Base-by-base conservation (phyloP, 192 early-diverging fungal genomes). In the Coemansia aciculifera region DNA sequence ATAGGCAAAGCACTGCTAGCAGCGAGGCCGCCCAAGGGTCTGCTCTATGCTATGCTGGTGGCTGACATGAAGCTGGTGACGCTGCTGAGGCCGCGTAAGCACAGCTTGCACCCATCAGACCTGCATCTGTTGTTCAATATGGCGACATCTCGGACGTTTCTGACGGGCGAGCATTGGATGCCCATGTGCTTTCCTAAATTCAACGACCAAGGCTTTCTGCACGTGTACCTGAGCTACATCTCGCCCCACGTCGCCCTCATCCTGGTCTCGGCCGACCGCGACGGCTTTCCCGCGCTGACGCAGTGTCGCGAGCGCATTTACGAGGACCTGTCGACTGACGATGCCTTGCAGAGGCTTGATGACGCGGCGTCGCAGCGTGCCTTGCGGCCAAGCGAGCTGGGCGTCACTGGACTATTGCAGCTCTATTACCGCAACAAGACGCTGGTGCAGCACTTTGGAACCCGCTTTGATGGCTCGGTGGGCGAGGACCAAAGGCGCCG, bases 171-270 rank as follows among this genome's bases (percentile, higher is more conserved):
- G 79, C 89, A 89, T 27, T 98, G 97, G 95, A 93, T 89, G 1
- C 97, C 97, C 21, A 84, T 98, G 19, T 98, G 97, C 67, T 86
- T 97, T n/a, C 95, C 97, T 37, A 87, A 87, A 63, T 92, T 96
- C 83, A 93, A 97, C 78, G 85, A 87, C 63, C 84, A 89, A 64
- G 93, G 90, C 15, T 98, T 96, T 75, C 71, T 98, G 34, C 89
- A 97, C 66, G 90, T 89, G 1, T 96, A 97, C 62, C 86, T 97
- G 19, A 90, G 85, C 64, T 96, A 92, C 71, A 84, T 97, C 27
- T 86, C 86, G 2, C 76, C 85, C 0, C 87, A 90, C n/a, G 78
- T 92, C 7, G 91, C 89, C 49, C 74, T 97, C 7, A 75, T 94
- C 0, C 72, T 93, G 46, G 86, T 95, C 15, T 90, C 89, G 12